phyloP scores from a whole-genome alignment of 257 asterid species.

The Cynanchum wilfordii region DNA sequence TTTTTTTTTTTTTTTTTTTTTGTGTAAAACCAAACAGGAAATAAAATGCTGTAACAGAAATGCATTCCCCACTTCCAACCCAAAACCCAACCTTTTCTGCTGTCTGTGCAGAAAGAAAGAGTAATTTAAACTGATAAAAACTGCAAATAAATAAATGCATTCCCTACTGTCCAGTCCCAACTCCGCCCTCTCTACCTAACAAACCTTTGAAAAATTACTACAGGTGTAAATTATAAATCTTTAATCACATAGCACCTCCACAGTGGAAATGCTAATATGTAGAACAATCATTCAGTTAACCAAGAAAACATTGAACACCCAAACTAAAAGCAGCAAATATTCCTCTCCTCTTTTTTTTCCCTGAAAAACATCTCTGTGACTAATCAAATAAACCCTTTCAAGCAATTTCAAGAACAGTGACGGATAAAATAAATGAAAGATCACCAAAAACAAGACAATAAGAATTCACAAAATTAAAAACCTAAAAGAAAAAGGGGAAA shows the following conservation, averaged over 20 bases:
- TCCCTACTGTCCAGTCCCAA: neutral
- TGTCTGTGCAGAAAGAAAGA: neutral
- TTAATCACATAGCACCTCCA: neutral
- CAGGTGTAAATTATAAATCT: neutral
- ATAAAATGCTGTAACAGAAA: neutral
- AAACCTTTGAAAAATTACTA: no score
- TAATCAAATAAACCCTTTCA: neutral
- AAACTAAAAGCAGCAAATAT: neutral
- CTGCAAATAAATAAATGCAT: neutral
- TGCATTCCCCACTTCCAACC: neutral
- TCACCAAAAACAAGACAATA: neutral
- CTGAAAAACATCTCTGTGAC: neutral
- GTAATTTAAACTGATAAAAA: neutral
- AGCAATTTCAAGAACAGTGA: neutral
- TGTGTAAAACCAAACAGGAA: neutral
- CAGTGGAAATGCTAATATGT: neutral
- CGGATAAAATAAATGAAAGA: neutral
- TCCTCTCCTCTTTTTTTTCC: no score
- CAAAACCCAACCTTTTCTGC: neutral
- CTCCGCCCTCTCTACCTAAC: neutral
- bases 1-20: no score
- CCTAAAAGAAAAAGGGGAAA: neutral
- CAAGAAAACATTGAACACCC: neutral
- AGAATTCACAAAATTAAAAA: neutral
- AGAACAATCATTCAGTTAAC: neutral